phyloP scores from a whole-genome alignment of 208 protist species.

The Leishmania arabica region DNA sequence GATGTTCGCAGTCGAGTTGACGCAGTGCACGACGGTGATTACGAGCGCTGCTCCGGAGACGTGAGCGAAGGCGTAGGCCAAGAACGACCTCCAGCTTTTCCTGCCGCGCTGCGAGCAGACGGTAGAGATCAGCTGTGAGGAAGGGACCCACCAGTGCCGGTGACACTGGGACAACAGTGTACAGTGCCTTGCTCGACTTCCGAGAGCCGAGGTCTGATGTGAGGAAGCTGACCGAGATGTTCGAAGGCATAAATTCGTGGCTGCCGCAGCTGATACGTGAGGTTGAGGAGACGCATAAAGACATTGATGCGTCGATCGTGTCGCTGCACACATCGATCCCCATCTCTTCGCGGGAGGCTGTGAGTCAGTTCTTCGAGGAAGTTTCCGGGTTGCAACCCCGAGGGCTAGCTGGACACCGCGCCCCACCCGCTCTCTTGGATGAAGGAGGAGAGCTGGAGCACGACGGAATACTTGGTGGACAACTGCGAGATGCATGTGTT shows the following conservation, averaged over 20 bases:
- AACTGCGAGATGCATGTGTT: constrained; percentile 54
- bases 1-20: constrained; percentile 52
- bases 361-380: constrained; percentile 46
- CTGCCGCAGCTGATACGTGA: constrained; percentile 60
- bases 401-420: constrained; percentile 79
- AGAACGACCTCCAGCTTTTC: constrained; percentile 66
- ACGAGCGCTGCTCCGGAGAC: constrained; percentile 40
- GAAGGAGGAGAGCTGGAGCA: constrained; percentile 82
- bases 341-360: constrained; percentile 42
- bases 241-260: constrained; percentile 70
- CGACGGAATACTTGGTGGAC: constrained; percentile 60
- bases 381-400: constrained; percentile 79
- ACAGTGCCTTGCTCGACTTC: constrained; percentile 65
- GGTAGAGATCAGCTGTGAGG: constrained; percentile 60
- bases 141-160: constrained; percentile 40
- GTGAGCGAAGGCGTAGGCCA: constrained; percentile 49
- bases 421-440: constrained; percentile 87
- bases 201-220: constrained; percentile 70
- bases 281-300: constrained; percentile 55
- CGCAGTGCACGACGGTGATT: constrained; percentile 46
- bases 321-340: constrained; percentile 47
- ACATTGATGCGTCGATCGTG: constrained; percentile 24
- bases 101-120: constrained; percentile 66
- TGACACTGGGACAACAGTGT: constrained; percentile 40
- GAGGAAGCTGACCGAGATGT: constrained; percentile 57